These are phyloP conservation scores for Micractinium sp. DNA, from an alignment of 139 green algal species.

Conservation along the genomic window DNA sequence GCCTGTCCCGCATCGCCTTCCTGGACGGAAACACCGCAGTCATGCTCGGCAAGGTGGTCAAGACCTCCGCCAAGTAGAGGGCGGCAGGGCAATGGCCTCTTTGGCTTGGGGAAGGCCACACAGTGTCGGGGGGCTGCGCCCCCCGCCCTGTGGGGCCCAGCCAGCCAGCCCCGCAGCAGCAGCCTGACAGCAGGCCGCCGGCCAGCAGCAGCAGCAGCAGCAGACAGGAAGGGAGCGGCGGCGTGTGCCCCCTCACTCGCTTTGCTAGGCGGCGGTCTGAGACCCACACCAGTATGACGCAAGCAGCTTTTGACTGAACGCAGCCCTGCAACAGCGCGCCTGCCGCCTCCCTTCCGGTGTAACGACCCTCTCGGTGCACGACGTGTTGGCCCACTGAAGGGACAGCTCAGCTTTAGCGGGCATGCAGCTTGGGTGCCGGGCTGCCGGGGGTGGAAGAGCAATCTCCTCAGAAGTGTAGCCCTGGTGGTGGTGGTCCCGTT, in stretches of 20 bases:
- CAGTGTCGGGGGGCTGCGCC: too few relatives aligned
- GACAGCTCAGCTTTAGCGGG: background rate
- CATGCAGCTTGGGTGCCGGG: background rate
- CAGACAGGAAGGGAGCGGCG: background rate
- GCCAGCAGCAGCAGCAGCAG: background rate
- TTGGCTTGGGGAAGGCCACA: background rate
- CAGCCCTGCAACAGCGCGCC: background rate
- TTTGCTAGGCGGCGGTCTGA: conserved; percentile 5
- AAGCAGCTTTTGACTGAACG: conserved; percentile 6
- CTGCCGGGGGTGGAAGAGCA: too few relatives aligned
- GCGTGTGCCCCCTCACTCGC: background rate
- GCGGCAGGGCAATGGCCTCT: background rate
- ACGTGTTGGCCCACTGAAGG: background rate
- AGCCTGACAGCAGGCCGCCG: too few relatives aligned
- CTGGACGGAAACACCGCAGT: conserved; percentile 95
- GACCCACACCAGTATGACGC: background rate
- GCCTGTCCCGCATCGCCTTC: conserved; percentile 93
- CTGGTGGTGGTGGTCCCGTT: too few relatives aligned
- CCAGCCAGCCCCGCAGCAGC: background rate
- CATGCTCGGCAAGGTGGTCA: conserved; percentile 93
- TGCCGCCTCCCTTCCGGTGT: background rate
- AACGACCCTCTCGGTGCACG: background rate
- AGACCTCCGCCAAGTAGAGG: conserved; percentile 62
- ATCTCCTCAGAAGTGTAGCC: too few relatives aligned
- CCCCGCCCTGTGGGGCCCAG: background rate